Base-by-base conservation (phyloP, 78 protist species). In the Chrysochromulina parva region DNA sequence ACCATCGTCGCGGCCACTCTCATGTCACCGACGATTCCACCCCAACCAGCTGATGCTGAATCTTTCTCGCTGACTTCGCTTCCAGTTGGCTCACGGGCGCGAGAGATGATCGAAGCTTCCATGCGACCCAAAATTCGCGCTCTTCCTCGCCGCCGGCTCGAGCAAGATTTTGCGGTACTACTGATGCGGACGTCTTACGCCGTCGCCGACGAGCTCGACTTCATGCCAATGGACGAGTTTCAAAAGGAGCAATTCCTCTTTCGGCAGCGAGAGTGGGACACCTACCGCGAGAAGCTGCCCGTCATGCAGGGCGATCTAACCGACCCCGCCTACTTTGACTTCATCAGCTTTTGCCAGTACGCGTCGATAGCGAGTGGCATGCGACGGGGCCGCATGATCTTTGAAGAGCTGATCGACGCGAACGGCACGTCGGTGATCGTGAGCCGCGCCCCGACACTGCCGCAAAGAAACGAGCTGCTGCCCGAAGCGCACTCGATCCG, bases 291-390 rank as follows among this genome's bases (percentile, higher is more conserved):
- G 14, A 59, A 26, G 58, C 26, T 73, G 28, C 14, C 55, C n/a
- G 38, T 67, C 38, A 50, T 38, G 69, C 91, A 88, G 91, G 91
- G 91, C 17, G 91, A 88, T 2, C 69, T 88, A 38, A 7, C 38
- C 14, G 81, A 87, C 81, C 67, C 90, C 24, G 9, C 71, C 38
- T 87, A 87, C 90, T 88, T 67, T 38, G 91, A 88, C 85, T 88
- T 88, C 91, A 88, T 88, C 48, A 47, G 60, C 54, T 54, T 62
- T 11, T 73, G 71, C 50, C 91, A 88, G 55, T 73, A 57, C 69
- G 69, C 85, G 19, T 57, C 91, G 17, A 71, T 88, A 65, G 17
- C 19, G 48, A 52, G 16, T 50, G 54, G 2, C 16, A 88, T 88
- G 86, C 85, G 85, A 20, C 14, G 24, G 4, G 85, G 73, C 28